A percentile compares a stretch with the other conserved stretches of the same genome.
Evolutionary conservation across 345 rosid species (phyloP).

Genomic region (Viola odorata): DNA sequence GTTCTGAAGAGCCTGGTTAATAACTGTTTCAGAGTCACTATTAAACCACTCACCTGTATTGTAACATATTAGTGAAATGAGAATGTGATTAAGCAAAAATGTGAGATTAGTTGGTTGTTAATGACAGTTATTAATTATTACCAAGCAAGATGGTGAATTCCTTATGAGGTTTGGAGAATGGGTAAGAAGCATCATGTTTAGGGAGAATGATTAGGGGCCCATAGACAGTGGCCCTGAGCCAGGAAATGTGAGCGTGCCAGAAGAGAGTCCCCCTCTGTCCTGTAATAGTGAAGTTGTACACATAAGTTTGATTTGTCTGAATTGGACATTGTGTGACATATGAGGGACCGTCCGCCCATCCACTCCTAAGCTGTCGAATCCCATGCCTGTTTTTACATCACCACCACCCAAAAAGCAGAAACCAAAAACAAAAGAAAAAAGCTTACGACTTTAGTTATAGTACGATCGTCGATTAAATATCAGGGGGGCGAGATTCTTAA

Average conservation of each 20-base stretch:
- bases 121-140: constrained; percentile 12
- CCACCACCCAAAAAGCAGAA: neutral
- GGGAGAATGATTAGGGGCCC: constrained; percentile 77
- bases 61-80: neutral
- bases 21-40: constrained; percentile 53
- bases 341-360: constrained; percentile 84
- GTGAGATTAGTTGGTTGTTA: too few relatives aligned
- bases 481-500: neutral
- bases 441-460: neutral
- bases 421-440: neutral
- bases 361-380: constrained; percentile 53
- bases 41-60: constrained; percentile 71
- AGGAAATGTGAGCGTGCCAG: constrained; percentile 71
- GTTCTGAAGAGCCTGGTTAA: constrained; percentile 57
- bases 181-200: constrained; percentile 44
- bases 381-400: constrained; percentile 53
- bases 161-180: constrained; percentile 64
- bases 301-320: constrained; percentile 52
- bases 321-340: constrained; percentile 76
- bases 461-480: too few relatives aligned
- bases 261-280: constrained; percentile 78
- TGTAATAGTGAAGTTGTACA: constrained; percentile 59
- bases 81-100: too few relatives aligned
- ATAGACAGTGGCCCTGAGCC: constrained; percentile 67
- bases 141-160: constrained; percentile 62